Percentiles rank a stretch among this genome's conserved stretches.
Evolutionary conservation across 345 rosid genomes (phyloP).

Genomic region (Ricinus communis): DNA sequence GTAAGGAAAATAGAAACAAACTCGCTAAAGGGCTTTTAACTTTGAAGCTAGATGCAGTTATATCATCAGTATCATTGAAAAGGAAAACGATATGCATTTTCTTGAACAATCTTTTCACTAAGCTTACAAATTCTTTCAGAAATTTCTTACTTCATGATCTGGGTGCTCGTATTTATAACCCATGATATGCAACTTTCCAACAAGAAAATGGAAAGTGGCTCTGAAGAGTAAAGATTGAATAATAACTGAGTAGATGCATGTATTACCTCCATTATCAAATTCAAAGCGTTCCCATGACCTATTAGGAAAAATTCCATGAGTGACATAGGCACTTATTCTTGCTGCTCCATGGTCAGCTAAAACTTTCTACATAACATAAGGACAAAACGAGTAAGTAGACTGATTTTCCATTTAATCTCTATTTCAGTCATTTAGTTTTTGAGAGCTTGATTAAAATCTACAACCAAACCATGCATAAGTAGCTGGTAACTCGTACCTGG

Average conservation of each 20-base stretch:
- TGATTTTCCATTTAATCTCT: background rate
- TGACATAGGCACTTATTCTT: slow-evolving; percentile 86
- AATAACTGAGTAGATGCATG: slow-evolving; percentile 3
- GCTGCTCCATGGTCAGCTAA: slow-evolving; percentile 93
- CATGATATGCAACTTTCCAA: background rate
- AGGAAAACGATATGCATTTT: no score
- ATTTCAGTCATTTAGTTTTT: background rate
- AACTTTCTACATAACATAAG: slow-evolving; percentile 55
- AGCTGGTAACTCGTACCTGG: slow-evolving; percentile 55
- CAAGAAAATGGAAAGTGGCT: background rate
- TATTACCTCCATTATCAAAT: slow-evolving; percentile 74
- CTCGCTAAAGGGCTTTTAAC: no score
- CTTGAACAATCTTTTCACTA: no score
- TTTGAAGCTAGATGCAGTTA: no score
- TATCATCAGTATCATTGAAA: no score
- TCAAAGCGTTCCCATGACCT: slow-evolving; percentile 86
- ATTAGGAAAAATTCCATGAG: slow-evolving; percentile 94
- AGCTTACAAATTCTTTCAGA: background rate
- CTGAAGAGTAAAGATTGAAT: background rate
- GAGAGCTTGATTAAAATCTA: background rate
- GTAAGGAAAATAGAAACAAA: no score
- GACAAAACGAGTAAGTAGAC: background rate
- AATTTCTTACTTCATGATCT: background rate
- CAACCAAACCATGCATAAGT: background rate
- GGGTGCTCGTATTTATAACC: no score